Evolutionary conservation across 192 early-diverging fungal genomes (phyloP).

Genomic region (Spizellomyces punctatus): DNA sequence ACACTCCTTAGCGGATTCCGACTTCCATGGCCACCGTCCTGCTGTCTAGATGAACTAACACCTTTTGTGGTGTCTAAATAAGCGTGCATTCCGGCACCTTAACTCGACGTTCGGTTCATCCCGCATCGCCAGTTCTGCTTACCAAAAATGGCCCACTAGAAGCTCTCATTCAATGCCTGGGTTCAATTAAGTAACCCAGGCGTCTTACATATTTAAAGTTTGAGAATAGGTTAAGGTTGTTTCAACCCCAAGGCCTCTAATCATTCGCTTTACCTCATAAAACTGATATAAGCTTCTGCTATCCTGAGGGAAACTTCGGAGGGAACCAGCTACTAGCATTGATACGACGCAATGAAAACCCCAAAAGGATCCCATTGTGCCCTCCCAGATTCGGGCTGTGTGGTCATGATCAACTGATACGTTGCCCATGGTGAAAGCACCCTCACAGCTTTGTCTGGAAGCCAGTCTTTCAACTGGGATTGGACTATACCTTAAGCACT

Average conservation of each 20-base stretch:
- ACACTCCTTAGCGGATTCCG: conserved; percentile 77
- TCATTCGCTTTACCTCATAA: conserved; percentile 85
- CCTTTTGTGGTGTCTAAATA: conserved; percentile 81
- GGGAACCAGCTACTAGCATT: conserved; percentile 83
- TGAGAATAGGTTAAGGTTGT: conserved; percentile 80
- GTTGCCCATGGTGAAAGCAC: too few relatives aligned
- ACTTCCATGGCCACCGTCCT: conserved; percentile 86
- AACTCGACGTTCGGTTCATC: conserved; percentile 82
- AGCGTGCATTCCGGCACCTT: too few relatives aligned
- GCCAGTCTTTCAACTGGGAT: too few relatives aligned
- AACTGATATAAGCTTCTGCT: conserved; percentile 76
- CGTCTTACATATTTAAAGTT: conserved; percentile 85
- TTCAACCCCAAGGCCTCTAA: conserved; percentile 78
- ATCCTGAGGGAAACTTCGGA: conserved; percentile 83
- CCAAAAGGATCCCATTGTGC: too few relatives aligned
- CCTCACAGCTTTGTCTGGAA: too few relatives aligned
- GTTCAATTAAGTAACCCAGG: conserved; percentile 70
- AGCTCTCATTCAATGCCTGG: conserved; percentile 71
- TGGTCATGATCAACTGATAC: too few relatives aligned
- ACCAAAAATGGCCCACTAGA: conserved; percentile 90
- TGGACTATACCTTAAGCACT: too few relatives aligned
- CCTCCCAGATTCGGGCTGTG: too few relatives aligned
- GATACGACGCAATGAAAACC: too few relatives aligned
- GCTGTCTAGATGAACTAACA: conserved; percentile 81
- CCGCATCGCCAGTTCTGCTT: conserved; percentile 88